Conservation (phyloP, 805 yeast genomes). For the Ogataea paraovalis region DNA sequence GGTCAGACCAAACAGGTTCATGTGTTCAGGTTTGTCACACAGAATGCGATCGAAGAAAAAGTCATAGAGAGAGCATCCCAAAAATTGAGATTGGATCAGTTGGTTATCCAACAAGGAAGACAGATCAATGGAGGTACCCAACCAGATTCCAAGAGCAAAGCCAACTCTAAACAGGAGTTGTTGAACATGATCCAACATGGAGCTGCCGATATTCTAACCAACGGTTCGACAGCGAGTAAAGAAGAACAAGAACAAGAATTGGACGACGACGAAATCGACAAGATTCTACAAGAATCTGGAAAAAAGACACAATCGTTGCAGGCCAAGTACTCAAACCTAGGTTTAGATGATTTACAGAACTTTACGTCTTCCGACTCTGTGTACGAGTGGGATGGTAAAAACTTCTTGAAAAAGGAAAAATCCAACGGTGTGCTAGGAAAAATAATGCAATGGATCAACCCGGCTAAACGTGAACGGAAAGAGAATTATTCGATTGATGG, state of each 20-base stretch:
- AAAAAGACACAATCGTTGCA: conserved; percentile 76
- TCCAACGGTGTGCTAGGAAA: conserved; percentile 37
- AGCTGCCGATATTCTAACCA: conserved; percentile 47
- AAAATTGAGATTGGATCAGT: conserved; percentile 84
- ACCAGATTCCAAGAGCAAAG: conserved; percentile 40
- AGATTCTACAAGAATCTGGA: conserved; percentile 73
- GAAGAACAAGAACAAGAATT: conserved; percentile 27
- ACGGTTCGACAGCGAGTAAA: conserved; percentile 14
- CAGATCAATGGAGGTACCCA: conserved; percentile 51
- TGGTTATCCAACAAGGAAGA: conserved; percentile 93
- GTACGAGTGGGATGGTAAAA: conserved; percentile 95
- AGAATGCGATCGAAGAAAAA: conserved; percentile 93
- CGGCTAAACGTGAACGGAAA: conserved; percentile 69
- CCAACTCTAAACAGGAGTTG: conserved; percentile 78
- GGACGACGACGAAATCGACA: conserved; percentile 75
- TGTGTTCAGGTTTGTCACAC: conserved; percentile 90
- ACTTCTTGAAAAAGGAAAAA: conserved; percentile 57
- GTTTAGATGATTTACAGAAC: conserved; percentile 89
- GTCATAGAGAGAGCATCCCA: conserved; percentile 96
- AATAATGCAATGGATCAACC: conserved; percentile 68
- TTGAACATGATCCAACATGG: conserved; percentile 96
- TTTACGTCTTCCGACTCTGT: conserved; percentile 81
- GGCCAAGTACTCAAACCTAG: conserved; percentile 77
- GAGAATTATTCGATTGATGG: conserved; percentile 73
- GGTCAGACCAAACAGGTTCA: conserved; percentile 95